phyloP scores from a whole-genome alignment of 768 basidiomycete genomes.

The Lentinula lateritia region DNA sequence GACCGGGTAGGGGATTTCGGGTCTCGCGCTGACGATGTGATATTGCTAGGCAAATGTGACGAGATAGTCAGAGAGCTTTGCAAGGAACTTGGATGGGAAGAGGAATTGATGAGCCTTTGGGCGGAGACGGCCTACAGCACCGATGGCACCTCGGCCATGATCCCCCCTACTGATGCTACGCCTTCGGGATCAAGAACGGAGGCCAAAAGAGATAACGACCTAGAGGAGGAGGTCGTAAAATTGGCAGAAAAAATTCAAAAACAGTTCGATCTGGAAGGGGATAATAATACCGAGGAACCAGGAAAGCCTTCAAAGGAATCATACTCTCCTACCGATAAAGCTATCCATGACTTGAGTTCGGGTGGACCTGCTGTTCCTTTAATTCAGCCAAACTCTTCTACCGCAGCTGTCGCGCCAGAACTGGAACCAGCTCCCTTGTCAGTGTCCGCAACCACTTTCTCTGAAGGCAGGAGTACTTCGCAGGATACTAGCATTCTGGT shows the following conservation, averaged over 20 bases:
- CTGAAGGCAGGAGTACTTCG: no score
- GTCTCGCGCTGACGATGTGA: conserved; percentile 46
- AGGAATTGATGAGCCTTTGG: conserved; percentile 55
- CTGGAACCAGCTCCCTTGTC: no score
- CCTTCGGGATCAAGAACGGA: background rate
- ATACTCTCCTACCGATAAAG: conserved; percentile 12
- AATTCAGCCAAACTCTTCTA: no score
- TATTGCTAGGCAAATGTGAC: conserved; percentile 70
- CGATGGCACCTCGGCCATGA: background rate
- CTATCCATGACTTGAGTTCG: background rate
- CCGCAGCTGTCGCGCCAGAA: no score
- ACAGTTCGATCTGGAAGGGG: conserved; percentile 20
- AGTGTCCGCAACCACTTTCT: no score
- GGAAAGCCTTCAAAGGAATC: conserved; percentile 16
- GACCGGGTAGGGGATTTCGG: conserved; percentile 73
- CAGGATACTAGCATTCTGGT: no score
- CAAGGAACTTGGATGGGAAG: conserved; percentile 68
- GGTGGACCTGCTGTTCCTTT: no score
- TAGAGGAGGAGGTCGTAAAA: conserved; percentile 26
- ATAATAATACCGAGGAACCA: background rate
- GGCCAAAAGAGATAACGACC: conserved; percentile 15
- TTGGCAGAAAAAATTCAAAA: conserved; percentile 27
- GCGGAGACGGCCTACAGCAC: conserved; percentile 29
- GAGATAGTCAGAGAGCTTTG: conserved; percentile 57
- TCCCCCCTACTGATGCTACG: background rate